phyloP scores from a whole-genome alignment of 1,139 yeast species.

The Kodamaea sp. region DNA sequence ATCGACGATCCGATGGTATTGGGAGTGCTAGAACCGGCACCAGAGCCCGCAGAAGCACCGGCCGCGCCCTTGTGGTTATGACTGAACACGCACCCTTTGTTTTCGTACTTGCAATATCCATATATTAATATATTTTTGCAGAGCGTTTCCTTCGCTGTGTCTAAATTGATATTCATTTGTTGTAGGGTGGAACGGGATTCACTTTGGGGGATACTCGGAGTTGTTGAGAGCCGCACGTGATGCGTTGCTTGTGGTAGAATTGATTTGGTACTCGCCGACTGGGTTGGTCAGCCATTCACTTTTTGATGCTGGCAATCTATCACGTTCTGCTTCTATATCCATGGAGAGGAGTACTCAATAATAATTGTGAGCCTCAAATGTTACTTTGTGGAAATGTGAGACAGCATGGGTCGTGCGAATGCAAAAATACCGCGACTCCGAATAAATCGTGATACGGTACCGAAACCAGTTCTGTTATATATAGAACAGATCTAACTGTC shows the following conservation, averaged over 20 bases:
- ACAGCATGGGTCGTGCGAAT: too few species aligned
- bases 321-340: neutral
- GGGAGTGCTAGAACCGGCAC: conserved; percentile 10
- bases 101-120: conserved; percentile 87
- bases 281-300: neutral
- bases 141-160: conserved; percentile 72
- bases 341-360: neutral
- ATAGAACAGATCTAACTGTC: too few species aligned
- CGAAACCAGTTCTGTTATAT: too few species aligned
- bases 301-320: neutral
- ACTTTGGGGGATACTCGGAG: neutral
- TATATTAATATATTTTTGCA: conserved; percentile 84
- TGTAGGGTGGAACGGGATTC: neutral
- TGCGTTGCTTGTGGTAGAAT: too few species aligned
- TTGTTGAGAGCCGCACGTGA: too few species aligned
- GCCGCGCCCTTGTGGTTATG: conserved; percentile 46
- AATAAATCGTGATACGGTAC: too few species aligned
- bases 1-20: conserved; percentile 7
- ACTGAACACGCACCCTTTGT: conserved; percentile 84
- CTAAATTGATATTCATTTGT: conserved; percentile 45
- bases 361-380: too few species aligned
- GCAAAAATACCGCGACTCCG: too few species aligned
- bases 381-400: too few species aligned
- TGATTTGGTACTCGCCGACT: neutral
- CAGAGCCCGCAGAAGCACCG: conserved; percentile 11